Conservation (phyloP, 805 yeast species). For the Teunomyces aglyptinius region DNA sequence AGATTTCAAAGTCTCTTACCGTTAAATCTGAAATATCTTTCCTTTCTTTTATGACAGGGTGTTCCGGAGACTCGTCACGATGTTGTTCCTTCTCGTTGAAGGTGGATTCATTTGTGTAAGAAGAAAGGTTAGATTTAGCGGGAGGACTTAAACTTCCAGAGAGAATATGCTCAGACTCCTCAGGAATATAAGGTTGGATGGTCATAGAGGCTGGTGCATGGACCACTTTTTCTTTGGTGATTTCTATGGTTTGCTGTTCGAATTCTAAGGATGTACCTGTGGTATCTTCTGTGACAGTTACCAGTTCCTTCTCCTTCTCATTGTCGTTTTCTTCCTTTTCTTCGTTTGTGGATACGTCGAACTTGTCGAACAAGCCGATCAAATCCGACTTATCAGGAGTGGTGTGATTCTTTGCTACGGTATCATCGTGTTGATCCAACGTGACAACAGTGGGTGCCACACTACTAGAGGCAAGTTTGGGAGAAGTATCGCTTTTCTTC, state of each 20-base stretch:
- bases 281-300: background rate
- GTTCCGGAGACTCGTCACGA: background rate
- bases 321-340: constrained; percentile 4
- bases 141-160: background rate
- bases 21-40: constrained; percentile 14
- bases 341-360: constrained; percentile 20
- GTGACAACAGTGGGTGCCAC: constrained; percentile 24
- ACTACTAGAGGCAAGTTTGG: constrained; percentile 9
- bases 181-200: constrained; percentile 1
- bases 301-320: constrained; percentile 9
- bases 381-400: constrained; percentile 14
- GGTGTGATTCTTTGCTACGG: background rate
- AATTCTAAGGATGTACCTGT: constrained; percentile 2
- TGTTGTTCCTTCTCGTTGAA: constrained; percentile 3
- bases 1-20: constrained; percentile 10
- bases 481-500: constrained; percentile 4
- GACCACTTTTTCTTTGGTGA: constrained; percentile 1
- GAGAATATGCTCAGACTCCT: background rate
- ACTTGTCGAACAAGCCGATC: constrained; percentile 35
- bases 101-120: background rate
- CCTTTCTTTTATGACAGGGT: background rate
- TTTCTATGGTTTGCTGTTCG: background rate
- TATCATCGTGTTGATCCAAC: constrained; percentile 9
- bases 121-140: background rate
- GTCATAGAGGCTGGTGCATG: background rate